Base-by-base conservation (phyloP, 2,329 filamentous ascomycete species). In the Phyllosticta citribraziliensis region DNA sequence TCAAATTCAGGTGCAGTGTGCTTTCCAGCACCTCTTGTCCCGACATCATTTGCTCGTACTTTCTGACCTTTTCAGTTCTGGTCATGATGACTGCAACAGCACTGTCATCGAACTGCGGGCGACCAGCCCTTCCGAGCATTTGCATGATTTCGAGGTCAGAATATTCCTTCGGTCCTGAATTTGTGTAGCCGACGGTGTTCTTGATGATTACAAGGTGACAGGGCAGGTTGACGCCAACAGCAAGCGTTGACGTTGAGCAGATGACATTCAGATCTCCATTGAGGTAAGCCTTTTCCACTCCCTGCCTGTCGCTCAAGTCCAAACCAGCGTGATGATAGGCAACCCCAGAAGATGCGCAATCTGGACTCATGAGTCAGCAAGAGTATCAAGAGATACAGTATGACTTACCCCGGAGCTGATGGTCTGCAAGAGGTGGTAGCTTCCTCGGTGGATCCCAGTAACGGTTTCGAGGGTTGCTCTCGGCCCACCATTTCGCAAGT, bases 131-230 rank as follows among this genome's bases (percentile, higher is more conserved):
- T 6, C 90, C 90, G 56, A 95, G 82, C 90, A 96, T 95, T 67
- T 96, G 90, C 87, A 93, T 93, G 64, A 93, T 82, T 66, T 95
- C 90, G 5, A 95, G 78, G 69, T 94, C 89, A 0, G 88, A 85
- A 66, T 91, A 91, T 70, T 94, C 89, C 60, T 85, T 82, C 47
- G 83, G 67, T 8, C 74, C 79, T 6, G 80, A 74, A 33, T 74
- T 78, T 61, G 84, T 81, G 72, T 84, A 92, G 0, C 80, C 78
- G 3, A 85, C 80, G 0, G 90, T 95, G 22, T 89, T 88, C 71
- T 95, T 95, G 60, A 96, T 82, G 10, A 95, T 84, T 3, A 92
- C 89, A 2, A 92, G 83, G 69, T 94, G 88, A 63, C 89, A 91
- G 10, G 90, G 91, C 10, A 95, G 74, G 69, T 96, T 96, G 30